Evolutionary conservation across 2,329 filamentous ascomycete genomes (phyloP), one percentile per base, ranked within the genome.

Genomic region (Sclerotinia minor): DNA sequence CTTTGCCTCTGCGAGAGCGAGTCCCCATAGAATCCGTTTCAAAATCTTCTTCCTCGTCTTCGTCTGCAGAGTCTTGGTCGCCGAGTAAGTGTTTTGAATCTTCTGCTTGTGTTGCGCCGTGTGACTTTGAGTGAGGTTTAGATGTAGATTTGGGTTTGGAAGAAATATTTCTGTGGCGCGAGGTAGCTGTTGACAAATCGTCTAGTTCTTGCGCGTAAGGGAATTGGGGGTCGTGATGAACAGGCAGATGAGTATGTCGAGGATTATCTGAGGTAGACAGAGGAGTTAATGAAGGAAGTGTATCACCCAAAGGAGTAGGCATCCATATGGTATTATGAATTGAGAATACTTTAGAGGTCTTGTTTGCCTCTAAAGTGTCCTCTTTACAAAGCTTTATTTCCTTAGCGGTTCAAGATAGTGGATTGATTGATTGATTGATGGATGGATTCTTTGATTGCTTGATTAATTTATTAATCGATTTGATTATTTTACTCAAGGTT

Each of bases 261-360:
- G 67, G 67, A 57, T 67, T 53, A 53, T 68, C 54, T 68, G 71
- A 71, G 64, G 68, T 58, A 67, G 74, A 73, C 65, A 71, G 72
- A 47, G 70, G 52, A 53, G 71, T 67, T 49, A 73, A 68, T 68
- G 74, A 74, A 76, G 76, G 75, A 71, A 79, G 72, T 70, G 76
- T 75, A 69, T 79, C 74, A 74, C 73, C 75, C 71, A 77, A 71
- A 70, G 77, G 76, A 71, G 77, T 76, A 78, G 79, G 78, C 79
- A 81, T 81, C 75, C 78, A 82, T 80, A 72, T 77, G 74, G 68
- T 76, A 68, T 69, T 44, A 58, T 45, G 44, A 60, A 29, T 38
- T 57, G 60, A 65, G 52, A 45, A 66, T 67, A 64, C 71, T 71
- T 68, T 66, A 75, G 73, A 76, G 71, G 75, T 71, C 72, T 74